These are phyloP conservation scores for Diphasiastrum complanatum DNA, from an alignment of 83 land plant species.

Conservation along the genomic window DNA sequence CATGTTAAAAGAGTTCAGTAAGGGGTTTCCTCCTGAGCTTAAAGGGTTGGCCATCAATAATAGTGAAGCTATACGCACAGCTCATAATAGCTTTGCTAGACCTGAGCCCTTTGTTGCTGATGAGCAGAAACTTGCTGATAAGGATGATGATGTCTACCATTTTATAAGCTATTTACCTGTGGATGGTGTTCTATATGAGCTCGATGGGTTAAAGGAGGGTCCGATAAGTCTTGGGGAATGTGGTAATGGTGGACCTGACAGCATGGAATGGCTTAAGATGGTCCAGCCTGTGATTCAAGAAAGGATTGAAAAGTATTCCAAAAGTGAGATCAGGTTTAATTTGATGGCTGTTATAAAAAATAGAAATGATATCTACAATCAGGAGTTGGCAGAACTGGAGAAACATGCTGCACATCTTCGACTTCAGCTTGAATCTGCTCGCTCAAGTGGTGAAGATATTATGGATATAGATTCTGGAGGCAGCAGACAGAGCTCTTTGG, in stretches of 20 bases:
- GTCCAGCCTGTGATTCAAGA: slow-evolving; percentile 99
- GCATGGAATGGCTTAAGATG: slow-evolving; percentile 75
- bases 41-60: slow-evolving; percentile 93
- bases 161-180: slow-evolving; percentile 95
- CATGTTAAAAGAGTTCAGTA: slow-evolving; percentile 71
- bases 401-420: slow-evolving; percentile 51
- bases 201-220: slow-evolving; percentile 94
- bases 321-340: slow-evolving; percentile 89
- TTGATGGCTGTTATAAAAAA: slow-evolving; percentile 89
- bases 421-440: slow-evolving; percentile 39
- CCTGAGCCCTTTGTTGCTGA: slow-evolving; percentile 96
- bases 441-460: slow-evolving; percentile 25
- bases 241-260: slow-evolving; percentile 46
- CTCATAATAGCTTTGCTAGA: slow-evolving; percentile 98
- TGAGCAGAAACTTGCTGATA: slow-evolving; percentile 77
- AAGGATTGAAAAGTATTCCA: slow-evolving; percentile 84
- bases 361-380: slow-evolving; percentile 78
- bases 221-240: slow-evolving; percentile 87
- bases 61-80: slow-evolving; percentile 88
- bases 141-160: slow-evolving; percentile 97
- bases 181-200: slow-evolving; percentile 84
- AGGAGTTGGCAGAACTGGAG: slow-evolving; percentile 69
- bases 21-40: slow-evolving; percentile 86
- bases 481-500: slow-evolving; percentile 17
- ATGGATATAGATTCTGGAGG: slow-evolving; percentile 41